A percentile compares a stretch with the other conserved stretches of the same genome.
Conservation (phyloP, 2,329 filamentous ascomycete species). For the Xylariaceae sp. region DNA sequence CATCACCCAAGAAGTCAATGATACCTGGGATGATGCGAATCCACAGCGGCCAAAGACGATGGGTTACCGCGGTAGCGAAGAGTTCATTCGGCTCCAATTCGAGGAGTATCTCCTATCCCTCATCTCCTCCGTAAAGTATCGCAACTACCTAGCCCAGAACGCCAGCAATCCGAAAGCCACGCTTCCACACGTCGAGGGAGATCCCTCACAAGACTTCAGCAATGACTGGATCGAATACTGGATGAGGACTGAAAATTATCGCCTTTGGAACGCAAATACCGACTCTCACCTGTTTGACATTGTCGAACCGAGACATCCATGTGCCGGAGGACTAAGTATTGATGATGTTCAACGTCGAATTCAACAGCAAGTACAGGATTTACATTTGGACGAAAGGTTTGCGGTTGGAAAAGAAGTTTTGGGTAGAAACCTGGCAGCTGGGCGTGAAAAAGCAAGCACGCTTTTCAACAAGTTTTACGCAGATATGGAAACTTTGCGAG, state of each 20-base stretch:
- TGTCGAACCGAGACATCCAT: slow-evolving; percentile 90
- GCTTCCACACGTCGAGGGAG: slow-evolving; percentile 75
- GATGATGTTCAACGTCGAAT: slow-evolving; percentile 93
- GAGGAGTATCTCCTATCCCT: slow-evolving; percentile 94
- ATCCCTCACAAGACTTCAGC: slow-evolving; percentile 85
- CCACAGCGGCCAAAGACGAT: slow-evolving; percentile 90
- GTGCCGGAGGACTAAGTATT: slow-evolving; percentile 88
- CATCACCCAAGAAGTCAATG: slow-evolving; percentile 88
- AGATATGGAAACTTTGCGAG: slow-evolving; percentile 83
- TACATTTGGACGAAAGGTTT: slow-evolving; percentile 91
- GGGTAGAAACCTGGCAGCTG: slow-evolving; percentile 86
- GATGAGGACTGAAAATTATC: slow-evolving; percentile 88
- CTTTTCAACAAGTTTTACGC: slow-evolving; percentile 89
- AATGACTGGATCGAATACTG: slow-evolving; percentile 86
- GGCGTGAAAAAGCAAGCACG: slow-evolving; percentile 84
- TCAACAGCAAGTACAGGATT: slow-evolving; percentile 88
- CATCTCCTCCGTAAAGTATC: slow-evolving; percentile 88
- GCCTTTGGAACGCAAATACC: slow-evolving; percentile 81
- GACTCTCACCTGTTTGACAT: slow-evolving; percentile 94
- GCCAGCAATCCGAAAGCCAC: slow-evolving; percentile 65
- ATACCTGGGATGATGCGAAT: slow-evolving; percentile 95
- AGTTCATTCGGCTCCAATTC: slow-evolving; percentile 96
- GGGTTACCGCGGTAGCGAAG: slow-evolving; percentile 93
- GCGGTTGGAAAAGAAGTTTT: slow-evolving; percentile 83
- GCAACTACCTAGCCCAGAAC: slow-evolving; percentile 67